Evolutionary conservation across 208 protist species (phyloP).

Genomic region (Porcisia hertigi): DNA sequence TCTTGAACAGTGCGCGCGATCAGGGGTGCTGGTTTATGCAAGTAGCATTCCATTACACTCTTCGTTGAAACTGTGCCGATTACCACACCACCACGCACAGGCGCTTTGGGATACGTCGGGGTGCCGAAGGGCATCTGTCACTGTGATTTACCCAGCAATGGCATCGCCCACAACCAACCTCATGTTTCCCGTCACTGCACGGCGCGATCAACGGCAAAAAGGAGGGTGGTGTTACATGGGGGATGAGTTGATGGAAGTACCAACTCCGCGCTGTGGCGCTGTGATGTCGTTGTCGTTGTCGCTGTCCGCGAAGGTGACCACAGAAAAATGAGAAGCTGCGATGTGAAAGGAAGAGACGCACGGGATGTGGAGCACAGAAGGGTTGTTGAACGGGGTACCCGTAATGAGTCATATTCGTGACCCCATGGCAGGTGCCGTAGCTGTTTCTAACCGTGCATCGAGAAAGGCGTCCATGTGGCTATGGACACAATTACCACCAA

Average conservation of each 20-base stretch:
- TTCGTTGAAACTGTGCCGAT: constrained; percentile 14
- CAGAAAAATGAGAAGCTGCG: constrained; percentile 8
- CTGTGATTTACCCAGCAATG: too few species aligned
- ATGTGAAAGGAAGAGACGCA: constrained; percentile 21
- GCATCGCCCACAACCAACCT: too few species aligned
- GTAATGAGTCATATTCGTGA: constrained; percentile 4
- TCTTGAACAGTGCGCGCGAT: constrained; percentile 16
- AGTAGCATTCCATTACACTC: constrained; percentile 17
- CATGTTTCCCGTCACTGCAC: too few species aligned
- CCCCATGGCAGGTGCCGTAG: constrained; percentile 3
- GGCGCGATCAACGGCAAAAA: too few species aligned
- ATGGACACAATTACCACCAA: constrained; percentile 12
- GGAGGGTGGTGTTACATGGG: too few species aligned
- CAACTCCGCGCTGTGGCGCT: neutral
- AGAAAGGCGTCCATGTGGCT: constrained; percentile 13
- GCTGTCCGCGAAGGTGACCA: constrained; percentile 13
- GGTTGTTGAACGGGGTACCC: constrained; percentile 14
- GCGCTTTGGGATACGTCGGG: constrained; percentile 10
- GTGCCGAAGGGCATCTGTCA: constrained; percentile 6
- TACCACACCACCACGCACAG: neutral
- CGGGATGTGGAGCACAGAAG: constrained; percentile 21
- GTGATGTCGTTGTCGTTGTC: constrained; percentile 6
- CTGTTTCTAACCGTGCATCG: constrained; percentile 19
- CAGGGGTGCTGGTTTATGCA: constrained; percentile 22
- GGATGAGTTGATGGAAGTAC: too few species aligned